Evolutionary conservation across 768 basidiomycete species (phyloP).

Genomic region (Phallus indusiatus): DNA sequence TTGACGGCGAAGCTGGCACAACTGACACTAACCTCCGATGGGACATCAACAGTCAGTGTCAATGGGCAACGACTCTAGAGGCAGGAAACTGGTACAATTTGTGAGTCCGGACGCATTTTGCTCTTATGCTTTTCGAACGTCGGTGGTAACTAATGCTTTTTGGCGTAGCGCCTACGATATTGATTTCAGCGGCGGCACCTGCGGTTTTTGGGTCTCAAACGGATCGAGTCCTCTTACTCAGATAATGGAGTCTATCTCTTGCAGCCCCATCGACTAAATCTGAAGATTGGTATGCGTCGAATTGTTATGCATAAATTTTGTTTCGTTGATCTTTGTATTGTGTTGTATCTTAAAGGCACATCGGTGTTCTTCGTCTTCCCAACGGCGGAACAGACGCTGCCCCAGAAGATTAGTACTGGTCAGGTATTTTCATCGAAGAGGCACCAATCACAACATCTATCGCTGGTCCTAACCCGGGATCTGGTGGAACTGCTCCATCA

Average conservation of each 20-base stretch:
- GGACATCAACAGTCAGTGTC: conserved; percentile 35
- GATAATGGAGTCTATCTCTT: conserved; percentile 38
- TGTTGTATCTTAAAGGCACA: conserved; percentile 27
- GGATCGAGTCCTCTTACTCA: conserved; percentile 37
- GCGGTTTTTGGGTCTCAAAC: conserved; percentile 50
- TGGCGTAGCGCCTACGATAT: conserved; percentile 14
- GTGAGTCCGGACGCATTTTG: conserved; percentile 29
- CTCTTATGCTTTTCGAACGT: no score
- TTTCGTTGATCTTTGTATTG: not conserved
- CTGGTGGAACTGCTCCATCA: not conserved
- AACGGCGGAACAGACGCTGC: conserved; percentile 26
- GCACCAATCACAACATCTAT: conserved; percentile 46
- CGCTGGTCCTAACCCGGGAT: conserved; percentile 25
- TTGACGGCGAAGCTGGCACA: conserved; percentile 19
- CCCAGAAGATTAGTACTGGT: conserved; percentile 49
- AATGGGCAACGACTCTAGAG: conserved; percentile 43
- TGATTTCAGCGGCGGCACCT: conserved; percentile 42
- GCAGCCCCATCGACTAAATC: conserved; percentile 49
- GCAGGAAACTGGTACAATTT: conserved; percentile 56
- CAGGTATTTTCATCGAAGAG: conserved; percentile 51
- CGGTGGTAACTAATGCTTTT: not conserved
- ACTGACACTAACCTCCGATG: conserved; percentile 42
- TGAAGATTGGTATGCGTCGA: conserved; percentile 31
- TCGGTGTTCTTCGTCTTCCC: conserved; percentile 49
- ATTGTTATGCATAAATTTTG: not conserved